Evolutionary conservation across 345 rosid species (phyloP).

Genomic region (Anastatica hierochuntica): DNA sequence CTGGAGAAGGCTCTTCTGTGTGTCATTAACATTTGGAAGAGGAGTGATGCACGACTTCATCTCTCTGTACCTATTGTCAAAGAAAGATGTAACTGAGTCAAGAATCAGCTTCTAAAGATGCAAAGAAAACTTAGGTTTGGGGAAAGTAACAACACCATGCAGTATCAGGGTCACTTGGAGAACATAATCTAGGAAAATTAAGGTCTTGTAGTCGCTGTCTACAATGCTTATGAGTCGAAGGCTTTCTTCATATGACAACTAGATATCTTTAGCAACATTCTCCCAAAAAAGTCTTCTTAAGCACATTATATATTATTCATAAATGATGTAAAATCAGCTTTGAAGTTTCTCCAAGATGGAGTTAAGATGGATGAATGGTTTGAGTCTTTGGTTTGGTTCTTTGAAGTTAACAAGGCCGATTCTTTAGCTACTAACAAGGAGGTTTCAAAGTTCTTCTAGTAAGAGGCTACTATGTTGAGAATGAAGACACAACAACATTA

Average conservation of each 20-base stretch:
- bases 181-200: conserved; percentile 36
- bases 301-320: no score
- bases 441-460: no score
- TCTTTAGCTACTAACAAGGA: no score
- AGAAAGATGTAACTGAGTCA: neutral
- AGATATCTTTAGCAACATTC: conserved; percentile 41
- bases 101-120: conserved; percentile 5
- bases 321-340: no score
- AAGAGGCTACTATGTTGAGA: no score
- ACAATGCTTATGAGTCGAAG: conserved; percentile 50
- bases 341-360: no score
- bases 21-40: conserved; percentile 22
- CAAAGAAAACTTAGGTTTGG: neutral
- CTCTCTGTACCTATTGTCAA: conserved; percentile 34
- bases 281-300: conserved; percentile 58
- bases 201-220: conserved; percentile 17
- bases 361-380: no score
- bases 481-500: no score
- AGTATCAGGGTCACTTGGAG: conserved; percentile 31
- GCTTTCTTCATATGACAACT: conserved; percentile 59
- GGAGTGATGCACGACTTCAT: conserved; percentile 58
- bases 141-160: conserved; percentile 39
- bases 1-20: conserved; percentile 9
- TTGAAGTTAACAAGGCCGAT: no score
- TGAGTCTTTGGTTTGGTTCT: no score